Evolutionary conservation across 768 basidiomycete species (phyloP), one percentile per base, ranked within the genome.

Genomic region (Mycena polygramma): DNA sequence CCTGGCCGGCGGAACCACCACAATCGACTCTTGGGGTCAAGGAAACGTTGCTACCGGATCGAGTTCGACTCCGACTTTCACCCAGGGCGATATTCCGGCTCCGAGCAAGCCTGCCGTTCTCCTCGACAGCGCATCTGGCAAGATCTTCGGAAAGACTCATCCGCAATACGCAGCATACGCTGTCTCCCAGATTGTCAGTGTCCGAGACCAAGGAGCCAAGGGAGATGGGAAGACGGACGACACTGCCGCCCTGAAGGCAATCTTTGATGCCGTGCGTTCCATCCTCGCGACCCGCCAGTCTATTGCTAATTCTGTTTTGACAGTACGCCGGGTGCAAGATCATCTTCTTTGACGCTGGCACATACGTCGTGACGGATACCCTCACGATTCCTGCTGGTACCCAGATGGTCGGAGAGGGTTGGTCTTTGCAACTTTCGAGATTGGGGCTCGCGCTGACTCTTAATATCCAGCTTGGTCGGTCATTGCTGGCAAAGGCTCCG

Each of bases 201-300:
- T 92, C 45, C 90, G 87, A 71, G 87, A 87, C 67, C 75, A 89
- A 64, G 94, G 93, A 20, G 94, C 92, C 2, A 84, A 81, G 68
- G 94, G 94, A 51, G 92, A 94, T 74, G 94, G 94, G 17, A 76
- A 76, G 30, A 91, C 91, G 7, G 94, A 95, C 76, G 94, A 95
- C 75, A 94, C 93, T 1, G 82, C 81, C 41, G 91, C 90, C 10
- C 81, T 95, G n/a, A 84, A 90, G 71, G 82, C 83, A 8, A 81
- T 93, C n/a, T 87, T 95, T 66, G 74, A 84, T 59, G 79, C 87
- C 82, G 92, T 89, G 63, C 13, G 77, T 74, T 20, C 26, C 2
- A 2, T 24, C 17, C 14, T 14, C 11, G 2, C 19, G 20, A 9
- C 46, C 6, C 37, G n/a, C 26, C 9, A 4, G 30, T 20, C 35